Base-by-base conservation (phyloP, 106 monocot genomes). In the Chionographis japonica region DNA sequence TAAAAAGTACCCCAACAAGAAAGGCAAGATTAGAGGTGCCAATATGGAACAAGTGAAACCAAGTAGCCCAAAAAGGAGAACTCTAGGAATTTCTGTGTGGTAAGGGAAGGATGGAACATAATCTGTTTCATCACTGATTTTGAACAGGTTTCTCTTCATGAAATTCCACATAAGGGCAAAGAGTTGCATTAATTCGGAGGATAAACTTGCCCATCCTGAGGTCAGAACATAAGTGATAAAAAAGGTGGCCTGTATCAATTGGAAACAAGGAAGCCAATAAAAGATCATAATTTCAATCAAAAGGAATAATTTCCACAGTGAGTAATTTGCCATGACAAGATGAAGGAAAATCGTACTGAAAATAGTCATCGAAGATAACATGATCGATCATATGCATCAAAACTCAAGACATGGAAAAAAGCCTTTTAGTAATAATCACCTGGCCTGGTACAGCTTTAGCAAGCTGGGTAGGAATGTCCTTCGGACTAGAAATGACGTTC, bases 191-290 rank as follows among this genome's bases (percentile, higher is more conserved):
- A 77, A 11, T 70, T 82, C 82, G 16, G 77, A 82, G 20, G 82
- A 77, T 36, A 82, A 60, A 36, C 82, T 74, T 69, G 82, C 59
- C 82, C 82, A 82, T 18, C 82, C 82, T 52, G 82, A 82, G 42
- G 82, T 77, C 19, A 82, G 49, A 54, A 82, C 82, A 70, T 82
- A 82, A 51, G 82, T 82, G 19, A 74, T 78, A 64, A 82, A 82
- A 49, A 82, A 77, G 8, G 82, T 82, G 8, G 82, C 82, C 82
- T 78, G 82, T 62, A 77, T 57, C 52, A 20, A 76, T 15, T 4
- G 63, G 8, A 2, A 0, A 46, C 46, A 46, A 56, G 46, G 8
- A 46, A 46, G 46, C 46, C 46, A 46, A 10, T 10, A 46, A 46
- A 6, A 6, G 9, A 10, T 46, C 46, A 46, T 46, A 46, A 46